Evolutionary conservation across 805 yeast species (phyloP).

Genomic region (Torulaspora quercuum): DNA sequence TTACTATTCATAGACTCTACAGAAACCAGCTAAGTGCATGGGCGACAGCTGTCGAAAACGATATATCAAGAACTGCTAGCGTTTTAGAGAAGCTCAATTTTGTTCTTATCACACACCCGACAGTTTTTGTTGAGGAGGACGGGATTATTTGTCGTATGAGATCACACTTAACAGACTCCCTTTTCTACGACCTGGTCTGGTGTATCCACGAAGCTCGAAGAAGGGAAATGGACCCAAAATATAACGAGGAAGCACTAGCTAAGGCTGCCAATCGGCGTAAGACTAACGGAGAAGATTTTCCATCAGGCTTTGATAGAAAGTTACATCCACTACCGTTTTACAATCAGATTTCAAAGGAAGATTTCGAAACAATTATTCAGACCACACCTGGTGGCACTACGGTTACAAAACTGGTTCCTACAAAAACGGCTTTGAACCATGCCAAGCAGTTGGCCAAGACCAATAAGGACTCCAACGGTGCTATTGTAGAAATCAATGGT

Average conservation of each 20-base stretch:
- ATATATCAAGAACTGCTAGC: conserved; percentile 85
- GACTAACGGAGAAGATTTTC: conserved; percentile 25
- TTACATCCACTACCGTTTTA: conserved; percentile 82
- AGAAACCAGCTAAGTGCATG: conserved; percentile 88
- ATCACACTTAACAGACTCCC: conserved; percentile 85
- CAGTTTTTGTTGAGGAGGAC: conserved; percentile 65
- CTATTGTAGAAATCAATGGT: conserved; percentile 58
- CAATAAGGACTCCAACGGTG: conserved; percentile 23
- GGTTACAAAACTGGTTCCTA: conserved; percentile 82
- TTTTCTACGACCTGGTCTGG: conserved; percentile 90
- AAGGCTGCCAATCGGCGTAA: conserved; percentile 35
- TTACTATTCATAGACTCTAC: conserved; percentile 83
- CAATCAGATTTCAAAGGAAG: conserved; percentile 85
- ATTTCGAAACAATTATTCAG: conserved; percentile 76
- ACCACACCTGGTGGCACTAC: conserved; percentile 94
- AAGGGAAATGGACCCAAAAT: conserved; percentile 47
- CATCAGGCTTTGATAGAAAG: conserved; percentile 26
- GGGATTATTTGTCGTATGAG: conserved; percentile 84
- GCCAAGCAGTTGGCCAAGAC: conserved; percentile 31
- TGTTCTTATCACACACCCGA: conserved; percentile 84
- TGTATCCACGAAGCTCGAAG: conserved; percentile 92
- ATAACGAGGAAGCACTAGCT: conserved; percentile 34
- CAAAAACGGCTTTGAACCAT: conserved; percentile 62
- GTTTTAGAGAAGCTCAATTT: conserved; percentile 84
- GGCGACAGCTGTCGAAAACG: conserved; percentile 80